Evolutionary conservation across 768 basidiomycete genomes (phyloP).

Genomic region (Lanmaoa pseudosensibilis): DNA sequence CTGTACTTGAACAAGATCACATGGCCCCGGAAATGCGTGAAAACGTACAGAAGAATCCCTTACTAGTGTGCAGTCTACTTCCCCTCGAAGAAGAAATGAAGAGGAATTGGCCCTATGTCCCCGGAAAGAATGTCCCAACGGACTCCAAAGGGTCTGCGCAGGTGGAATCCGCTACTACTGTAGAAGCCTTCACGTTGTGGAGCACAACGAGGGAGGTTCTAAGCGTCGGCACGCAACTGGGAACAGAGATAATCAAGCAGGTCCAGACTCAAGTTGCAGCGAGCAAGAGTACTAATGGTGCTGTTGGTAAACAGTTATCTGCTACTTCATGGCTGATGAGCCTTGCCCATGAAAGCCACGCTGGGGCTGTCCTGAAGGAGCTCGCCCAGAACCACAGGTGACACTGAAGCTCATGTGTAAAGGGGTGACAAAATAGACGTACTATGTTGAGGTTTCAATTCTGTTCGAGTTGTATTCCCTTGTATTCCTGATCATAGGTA

Average conservation of each 20-base stretch:
- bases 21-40: slow-evolving; percentile 36
- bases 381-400: slow-evolving; percentile 5
- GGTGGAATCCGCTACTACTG: background rate
- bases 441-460: background rate
- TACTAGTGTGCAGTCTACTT: slow-evolving; percentile 43
- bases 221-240: slow-evolving; percentile 13
- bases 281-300: slow-evolving; percentile 9
- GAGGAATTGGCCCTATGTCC: slow-evolving; percentile 46
- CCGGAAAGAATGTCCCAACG: slow-evolving; percentile 17
- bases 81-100: slow-evolving; percentile 55
- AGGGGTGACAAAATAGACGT: background rate
- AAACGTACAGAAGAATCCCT: slow-evolving; percentile 42
- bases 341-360: slow-evolving; percentile 26
- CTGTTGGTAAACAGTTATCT: slow-evolving; percentile 14
- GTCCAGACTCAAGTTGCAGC: slow-evolving; percentile 14
- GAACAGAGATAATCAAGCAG: slow-evolving; percentile 24
- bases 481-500: background rate
- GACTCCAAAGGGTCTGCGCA: slow-evolving; percentile 13
- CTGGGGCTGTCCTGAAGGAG: slow-evolving; percentile 25
- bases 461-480: background rate
- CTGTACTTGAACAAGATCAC: slow-evolving; percentile 48
- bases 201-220: slow-evolving; percentile 19
- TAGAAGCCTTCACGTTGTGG: slow-evolving; percentile 14
- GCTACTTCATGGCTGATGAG: slow-evolving; percentile 24
- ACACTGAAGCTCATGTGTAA: background rate